Conservation (phyloP, 257 asterid genomes). For the Hygrophila difformis region DNA sequence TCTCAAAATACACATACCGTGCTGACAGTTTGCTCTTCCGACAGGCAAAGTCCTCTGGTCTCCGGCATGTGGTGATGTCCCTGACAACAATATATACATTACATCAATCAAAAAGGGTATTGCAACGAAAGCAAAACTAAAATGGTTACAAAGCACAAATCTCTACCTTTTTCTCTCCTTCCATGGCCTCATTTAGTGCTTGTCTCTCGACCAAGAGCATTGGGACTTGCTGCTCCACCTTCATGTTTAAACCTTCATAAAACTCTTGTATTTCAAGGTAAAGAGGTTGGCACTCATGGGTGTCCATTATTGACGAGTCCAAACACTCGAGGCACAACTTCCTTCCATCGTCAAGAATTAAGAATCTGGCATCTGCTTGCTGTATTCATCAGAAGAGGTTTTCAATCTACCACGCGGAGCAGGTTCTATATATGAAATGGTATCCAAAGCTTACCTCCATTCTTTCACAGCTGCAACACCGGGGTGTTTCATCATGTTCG, state of each 20-base stretch:
- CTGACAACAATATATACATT: slow-evolving; percentile 25
- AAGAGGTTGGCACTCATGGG: slow-evolving; percentile 92
- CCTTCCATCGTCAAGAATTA: slow-evolving; percentile 86
- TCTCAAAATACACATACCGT: slow-evolving; percentile 40
- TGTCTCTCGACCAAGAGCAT: slow-evolving; percentile 89
- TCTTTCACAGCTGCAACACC: slow-evolving; percentile 94
- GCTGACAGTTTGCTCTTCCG: slow-evolving; percentile 90
- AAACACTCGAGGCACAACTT: slow-evolving; percentile 88
- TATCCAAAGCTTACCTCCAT: slow-evolving; percentile 58
- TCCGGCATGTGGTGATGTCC: slow-evolving; percentile 90
- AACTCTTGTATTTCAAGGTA: slow-evolving; percentile 92
- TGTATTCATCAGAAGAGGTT: slow-evolving; percentile 20
- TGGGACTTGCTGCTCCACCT: slow-evolving; percentile 93
- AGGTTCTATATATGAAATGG: neutral
- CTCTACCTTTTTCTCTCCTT: slow-evolving; percentile 83
- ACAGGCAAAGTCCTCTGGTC: slow-evolving; percentile 93
- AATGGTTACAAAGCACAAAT: slow-evolving; percentile 5
- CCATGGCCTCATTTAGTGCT: slow-evolving; percentile 96
- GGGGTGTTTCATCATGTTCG: slow-evolving; percentile 90
- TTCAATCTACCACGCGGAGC: too few species aligned
- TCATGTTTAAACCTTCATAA: slow-evolving; percentile 91
- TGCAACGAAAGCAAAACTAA: neutral
- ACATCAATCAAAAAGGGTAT: neutral
- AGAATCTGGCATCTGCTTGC: slow-evolving; percentile 66
- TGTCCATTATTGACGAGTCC: slow-evolving; percentile 95